Evolutionary conservation across 495 filamentous ascomycete genomes (phyloP).

Genomic region (Xylaria grammica): DNA sequence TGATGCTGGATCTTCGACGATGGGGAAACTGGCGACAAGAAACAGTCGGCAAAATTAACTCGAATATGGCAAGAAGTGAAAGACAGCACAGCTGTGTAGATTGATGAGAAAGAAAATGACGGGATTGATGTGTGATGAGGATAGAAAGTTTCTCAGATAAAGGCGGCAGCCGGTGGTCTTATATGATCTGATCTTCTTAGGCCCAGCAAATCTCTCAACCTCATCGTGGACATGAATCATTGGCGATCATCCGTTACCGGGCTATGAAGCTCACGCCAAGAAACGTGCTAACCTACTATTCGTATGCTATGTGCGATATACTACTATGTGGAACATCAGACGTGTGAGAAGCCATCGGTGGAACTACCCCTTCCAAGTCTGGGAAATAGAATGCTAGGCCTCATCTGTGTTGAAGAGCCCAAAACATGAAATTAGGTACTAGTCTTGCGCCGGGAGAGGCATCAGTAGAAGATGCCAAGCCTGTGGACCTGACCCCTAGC

Average conservation of each 20-base stretch:
- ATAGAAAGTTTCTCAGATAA: conserved; percentile 26
- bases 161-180: conserved; percentile 32
- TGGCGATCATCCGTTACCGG: conserved; percentile 19
- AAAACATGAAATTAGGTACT: not conserved
- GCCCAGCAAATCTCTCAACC: conserved; percentile 28
- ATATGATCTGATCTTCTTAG: conserved; percentile 34
- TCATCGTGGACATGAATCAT: conserved; percentile 14
- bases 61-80: conserved; percentile 34
- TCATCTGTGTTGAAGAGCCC: not conserved
- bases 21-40: conserved; percentile 21
- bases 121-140: conserved; percentile 39
- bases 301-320: conserved; percentile 37
- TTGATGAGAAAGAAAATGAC: not conserved
- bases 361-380: conserved; percentile 2
- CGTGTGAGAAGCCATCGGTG: not conserved
- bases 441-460: too few species aligned
- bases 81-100: conserved; percentile 40
- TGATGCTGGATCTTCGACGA: conserved; percentile 24
- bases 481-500: not conserved
- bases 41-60: conserved; percentile 20
- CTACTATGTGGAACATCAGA: not conserved
- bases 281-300: not conserved
- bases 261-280: conserved; percentile 22
- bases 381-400: not conserved
- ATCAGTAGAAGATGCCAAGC: not conserved